These are phyloP conservation scores for Yamadazyma aaseri DNA, from an alignment of 1,139 yeast genomes.

Conservation along the genomic window DNA sequence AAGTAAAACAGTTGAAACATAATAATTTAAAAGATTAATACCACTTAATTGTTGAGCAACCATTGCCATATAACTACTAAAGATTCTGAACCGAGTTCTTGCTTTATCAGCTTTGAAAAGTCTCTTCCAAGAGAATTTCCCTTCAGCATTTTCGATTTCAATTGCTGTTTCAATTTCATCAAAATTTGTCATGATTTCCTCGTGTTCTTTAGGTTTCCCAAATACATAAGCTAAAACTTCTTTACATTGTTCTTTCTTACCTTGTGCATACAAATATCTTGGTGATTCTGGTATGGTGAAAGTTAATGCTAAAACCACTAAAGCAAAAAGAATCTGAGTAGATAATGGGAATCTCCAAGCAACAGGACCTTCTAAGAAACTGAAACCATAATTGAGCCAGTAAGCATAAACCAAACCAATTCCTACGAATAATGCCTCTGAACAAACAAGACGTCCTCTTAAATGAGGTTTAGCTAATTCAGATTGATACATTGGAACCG, in stretches of 20 bases:
- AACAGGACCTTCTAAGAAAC: constrained; percentile 46
- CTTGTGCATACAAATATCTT: constrained; percentile 44
- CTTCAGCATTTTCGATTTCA: constrained; percentile 11
- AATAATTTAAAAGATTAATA: constrained; percentile 77
- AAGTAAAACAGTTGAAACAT: constrained; percentile 71
- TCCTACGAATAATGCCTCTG: constrained; percentile 68
- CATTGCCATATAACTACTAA: constrained; percentile 54
- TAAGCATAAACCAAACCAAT: constrained; percentile 68
- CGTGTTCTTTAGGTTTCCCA: constrained; percentile 8
- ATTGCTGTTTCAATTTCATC: constrained; percentile 14
- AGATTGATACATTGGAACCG: constrained; percentile 66
- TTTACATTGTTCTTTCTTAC: constrained; percentile 36
- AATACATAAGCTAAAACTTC: constrained; percentile 14
- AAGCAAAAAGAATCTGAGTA: constrained; percentile 48
- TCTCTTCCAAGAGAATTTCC: constrained; percentile 11
- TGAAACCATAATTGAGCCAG: constrained; percentile 63
- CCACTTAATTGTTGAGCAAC: constrained; percentile 61
- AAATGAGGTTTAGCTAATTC: constrained; percentile 66
- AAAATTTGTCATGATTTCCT: constrained; percentile 7
- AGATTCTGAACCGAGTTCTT: constrained; percentile 45
- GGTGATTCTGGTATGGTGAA: constrained; percentile 60
- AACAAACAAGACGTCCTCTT: constrained; percentile 70
- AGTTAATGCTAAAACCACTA: constrained; percentile 39
- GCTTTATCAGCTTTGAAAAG: constrained; percentile 11
- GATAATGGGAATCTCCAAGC: constrained; percentile 65